These are phyloP conservation scores for Eutrema salsugineum DNA, from an alignment of 441 rosid genomes.

Conservation along the genomic window DNA sequence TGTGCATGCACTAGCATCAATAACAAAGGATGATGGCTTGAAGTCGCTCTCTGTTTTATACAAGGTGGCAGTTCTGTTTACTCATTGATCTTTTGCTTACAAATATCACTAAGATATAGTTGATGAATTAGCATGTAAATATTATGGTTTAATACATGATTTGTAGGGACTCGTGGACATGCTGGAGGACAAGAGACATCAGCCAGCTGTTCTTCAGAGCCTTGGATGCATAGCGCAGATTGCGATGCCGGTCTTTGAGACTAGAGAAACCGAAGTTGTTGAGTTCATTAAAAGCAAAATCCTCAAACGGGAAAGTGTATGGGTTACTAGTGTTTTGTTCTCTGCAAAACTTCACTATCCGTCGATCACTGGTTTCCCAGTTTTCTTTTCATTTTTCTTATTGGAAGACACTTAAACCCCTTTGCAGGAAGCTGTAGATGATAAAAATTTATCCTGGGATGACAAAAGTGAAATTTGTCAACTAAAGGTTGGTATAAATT, in stretches of 20 bases:
- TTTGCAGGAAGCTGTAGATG: constrained; percentile 67
- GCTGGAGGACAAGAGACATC: constrained; percentile 87
- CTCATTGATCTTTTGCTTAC: constrained; percentile 3
- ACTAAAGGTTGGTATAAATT: constrained; percentile 68
- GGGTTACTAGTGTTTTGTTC: constrained; percentile 31
- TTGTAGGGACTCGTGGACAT: constrained; percentile 93
- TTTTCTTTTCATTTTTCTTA: constrained; percentile 4
- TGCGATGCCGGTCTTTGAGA: constrained; percentile 98
- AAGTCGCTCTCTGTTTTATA: constrained; percentile 96
- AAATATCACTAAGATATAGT: background rate
- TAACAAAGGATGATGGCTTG: constrained; percentile 98
- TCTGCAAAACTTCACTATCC: constrained; percentile 20
- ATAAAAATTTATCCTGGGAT: constrained; percentile 61
- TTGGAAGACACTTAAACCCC: constrained; percentile 8
- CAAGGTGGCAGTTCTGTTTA: constrained; percentile 55
- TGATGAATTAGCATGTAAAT: constrained; percentile 18
- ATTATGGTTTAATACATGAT: constrained; percentile 30
- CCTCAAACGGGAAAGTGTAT: constrained; percentile 60
- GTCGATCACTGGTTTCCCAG: background rate
- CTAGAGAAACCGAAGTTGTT: constrained; percentile 87
- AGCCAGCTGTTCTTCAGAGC: constrained; percentile 93
- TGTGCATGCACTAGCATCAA: constrained; percentile 97
- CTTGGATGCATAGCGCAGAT: constrained; percentile 99
- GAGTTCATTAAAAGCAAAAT: constrained; percentile 82
- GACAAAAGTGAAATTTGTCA: constrained; percentile 83